Base-by-base conservation (phyloP, 768 basidiomycete species). In the Coprinopsis cinerea region DNA sequence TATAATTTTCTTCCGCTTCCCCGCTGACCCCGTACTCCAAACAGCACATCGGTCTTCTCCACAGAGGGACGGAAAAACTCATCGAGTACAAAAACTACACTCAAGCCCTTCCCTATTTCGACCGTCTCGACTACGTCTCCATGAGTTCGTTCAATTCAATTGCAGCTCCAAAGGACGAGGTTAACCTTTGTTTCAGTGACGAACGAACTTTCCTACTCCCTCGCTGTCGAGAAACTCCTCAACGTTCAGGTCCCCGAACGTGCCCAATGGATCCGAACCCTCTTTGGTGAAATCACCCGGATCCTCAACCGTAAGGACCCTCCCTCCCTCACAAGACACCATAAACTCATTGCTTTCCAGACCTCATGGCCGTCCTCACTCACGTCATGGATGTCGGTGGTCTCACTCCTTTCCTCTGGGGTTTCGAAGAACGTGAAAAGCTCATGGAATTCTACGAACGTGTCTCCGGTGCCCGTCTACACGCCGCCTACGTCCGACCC, bases 371-470 rank as follows among this genome's bases (percentile, higher is more conserved):
- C 53, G 78, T 97, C 53, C 79, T 99, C 35, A 90, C 94, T 1
- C 92, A 94, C 67, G 85, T 89, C 46, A 93, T 92, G 89, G 92
- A 99, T 61, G 95, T 99, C 55, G 95, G 95, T 64, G 95, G 92
- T 51, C 81, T 99, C 9, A 99, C 95, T 1, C 95, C 95, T 30
- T 99, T 97, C 84, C 75, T 99, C 25, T 99, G 95, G 93, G 95
- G 95, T 59, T 98, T 98, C 76, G 95, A 98, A 69, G 95, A 99
- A 68, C 92, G 95, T 49, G 95, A 98, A 73, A 99, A 99, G 75
- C 82, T 98, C 55, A 98, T 98, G 95, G 95, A 99, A 64, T 99
- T 98, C 71, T 99, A 99, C 67, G 95, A 99, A 70, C 92, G 95
- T 49, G 95, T 98, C 34, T 97, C 94, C 7, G 95, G 95, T 56